Conservation (phyloP, 306 rosid species). For the Carpinus viminea region DNA sequence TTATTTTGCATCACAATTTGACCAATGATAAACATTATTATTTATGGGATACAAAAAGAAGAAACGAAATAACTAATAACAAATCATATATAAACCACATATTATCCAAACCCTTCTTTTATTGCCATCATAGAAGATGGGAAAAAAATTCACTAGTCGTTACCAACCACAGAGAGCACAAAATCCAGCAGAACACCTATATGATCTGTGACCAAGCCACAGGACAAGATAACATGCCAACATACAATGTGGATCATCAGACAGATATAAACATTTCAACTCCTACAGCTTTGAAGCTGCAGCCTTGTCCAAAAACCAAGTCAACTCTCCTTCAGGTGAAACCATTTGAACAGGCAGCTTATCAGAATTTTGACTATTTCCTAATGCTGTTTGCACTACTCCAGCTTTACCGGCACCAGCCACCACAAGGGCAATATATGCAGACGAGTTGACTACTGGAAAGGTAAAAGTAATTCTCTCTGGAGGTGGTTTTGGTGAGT, state of each 20-base stretch:
- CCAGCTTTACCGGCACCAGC: conserved; percentile 72
- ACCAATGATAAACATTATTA: background rate
- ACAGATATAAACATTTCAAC: conserved; percentile 10
- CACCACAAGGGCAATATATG: conserved; percentile 65
- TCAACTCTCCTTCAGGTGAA: conserved; percentile 70
- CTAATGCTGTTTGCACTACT: conserved; percentile 63
- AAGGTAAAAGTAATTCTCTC: conserved; percentile 85
- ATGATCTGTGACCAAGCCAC: background rate
- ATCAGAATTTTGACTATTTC: conserved; percentile 39
- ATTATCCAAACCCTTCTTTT: conserved; percentile 19
- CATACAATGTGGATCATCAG: conserved; percentile 15
- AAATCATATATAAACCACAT: background rate
- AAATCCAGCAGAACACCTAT: too few relatives aligned
- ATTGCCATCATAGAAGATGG: background rate
- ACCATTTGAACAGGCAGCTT: conserved; percentile 77
- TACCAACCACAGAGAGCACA: too few relatives aligned
- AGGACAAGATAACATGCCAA: background rate
- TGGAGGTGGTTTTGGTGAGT: conserved; percentile 96
- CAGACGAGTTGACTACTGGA: conserved; percentile 82
- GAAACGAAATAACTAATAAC: background rate
- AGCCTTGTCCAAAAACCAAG: conserved; percentile 84
- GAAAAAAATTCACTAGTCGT: too few relatives aligned
- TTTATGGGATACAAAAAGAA: background rate
- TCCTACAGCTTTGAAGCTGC: conserved; percentile 89
- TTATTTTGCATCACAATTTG: background rate